phyloP scores from a whole-genome alignment of 768 basidiomycete species.

The Glaciozyma antarctica region DNA sequence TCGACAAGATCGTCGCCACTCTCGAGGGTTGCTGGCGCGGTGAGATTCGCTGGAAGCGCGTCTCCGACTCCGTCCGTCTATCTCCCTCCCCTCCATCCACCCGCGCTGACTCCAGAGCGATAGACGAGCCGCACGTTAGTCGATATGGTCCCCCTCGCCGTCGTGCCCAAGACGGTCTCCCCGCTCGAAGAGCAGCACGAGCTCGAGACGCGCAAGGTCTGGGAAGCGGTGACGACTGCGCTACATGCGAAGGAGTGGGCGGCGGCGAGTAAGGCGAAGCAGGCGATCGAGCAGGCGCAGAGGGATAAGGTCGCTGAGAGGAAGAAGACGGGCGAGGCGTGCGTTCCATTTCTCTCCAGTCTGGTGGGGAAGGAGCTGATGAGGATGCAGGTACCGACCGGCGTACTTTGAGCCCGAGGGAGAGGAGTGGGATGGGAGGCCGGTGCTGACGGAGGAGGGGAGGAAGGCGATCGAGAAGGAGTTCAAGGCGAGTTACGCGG shows the following conservation, averaged over 20 bases:
- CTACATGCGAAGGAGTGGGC: constrained; percentile 74
- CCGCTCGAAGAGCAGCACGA: constrained; percentile 68
- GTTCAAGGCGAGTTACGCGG: constrained; percentile 20
- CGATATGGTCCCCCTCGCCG: constrained; percentile 60
- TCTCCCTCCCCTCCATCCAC: background rate
- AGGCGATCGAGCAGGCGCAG: constrained; percentile 84
- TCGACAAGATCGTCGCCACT: constrained; percentile 61
- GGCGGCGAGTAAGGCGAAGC: constrained; percentile 86
- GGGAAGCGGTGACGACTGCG: constrained; percentile 48
- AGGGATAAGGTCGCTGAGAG: constrained; percentile 78
- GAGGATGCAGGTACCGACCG: constrained; percentile 54
- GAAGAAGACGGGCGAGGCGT: constrained; percentile 52
- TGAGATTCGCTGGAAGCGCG: constrained; percentile 64
- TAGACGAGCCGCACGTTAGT: constrained; percentile 43
- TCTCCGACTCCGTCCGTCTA: constrained; percentile 42
- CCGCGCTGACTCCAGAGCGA: background rate
- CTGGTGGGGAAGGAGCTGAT: constrained; percentile 1
- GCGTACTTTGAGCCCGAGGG: constrained; percentile 55
- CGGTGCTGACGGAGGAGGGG: constrained; percentile 61
- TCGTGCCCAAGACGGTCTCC: constrained; percentile 75
- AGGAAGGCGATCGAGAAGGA: constrained; percentile 65
- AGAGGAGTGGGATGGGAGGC: constrained; percentile 57
- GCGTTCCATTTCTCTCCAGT: background rate
- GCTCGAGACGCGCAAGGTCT: constrained; percentile 74
- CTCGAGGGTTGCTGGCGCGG: constrained; percentile 86